phyloP scores from a whole-genome alignment of 169 alveolate species.

The Plasmodium vinckei region DNA sequence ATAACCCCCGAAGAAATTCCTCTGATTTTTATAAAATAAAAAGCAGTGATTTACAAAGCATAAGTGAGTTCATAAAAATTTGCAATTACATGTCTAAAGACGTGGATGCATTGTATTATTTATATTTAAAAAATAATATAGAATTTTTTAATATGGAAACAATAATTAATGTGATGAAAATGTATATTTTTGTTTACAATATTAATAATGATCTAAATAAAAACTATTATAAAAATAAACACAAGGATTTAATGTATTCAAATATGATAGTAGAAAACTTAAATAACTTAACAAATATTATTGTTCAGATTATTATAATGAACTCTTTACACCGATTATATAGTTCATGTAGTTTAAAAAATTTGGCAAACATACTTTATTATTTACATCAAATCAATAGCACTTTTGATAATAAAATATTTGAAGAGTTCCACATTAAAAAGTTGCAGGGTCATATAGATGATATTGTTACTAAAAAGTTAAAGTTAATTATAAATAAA shows the following conservation, averaged over 20 bases:
- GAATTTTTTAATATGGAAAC: constrained; percentile 53
- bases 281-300: constrained; percentile 22
- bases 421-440: constrained; percentile 43
- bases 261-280: constrained; percentile 21
- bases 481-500: constrained; percentile 6
- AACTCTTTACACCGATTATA: constrained; percentile 22
- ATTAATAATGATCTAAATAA: constrained; percentile 37
- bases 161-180: constrained; percentile 27
- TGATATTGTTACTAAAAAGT: constrained; percentile 20
- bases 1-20: not conserved
- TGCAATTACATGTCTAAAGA: constrained; percentile 27
- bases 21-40: not conserved
- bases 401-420: constrained; percentile 26
- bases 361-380: constrained; percentile 26
- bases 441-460: constrained; percentile 30
- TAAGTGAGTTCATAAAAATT: constrained; percentile 65
- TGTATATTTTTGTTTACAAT: constrained; percentile 43
- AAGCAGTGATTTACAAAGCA: constrained; percentile 48
- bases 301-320: constrained; percentile 28
- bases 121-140: constrained; percentile 42
- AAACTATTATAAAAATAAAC: constrained; percentile 7
- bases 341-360: constrained; percentile 9
- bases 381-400: constrained; percentile 49
- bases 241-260: not conserved
- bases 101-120: constrained; percentile 34